A percentile compares a stretch with the other conserved stretches of the same genome.
Conservation (phyloP, 441 rosid species). For the Omphalea diandra region DNA sequence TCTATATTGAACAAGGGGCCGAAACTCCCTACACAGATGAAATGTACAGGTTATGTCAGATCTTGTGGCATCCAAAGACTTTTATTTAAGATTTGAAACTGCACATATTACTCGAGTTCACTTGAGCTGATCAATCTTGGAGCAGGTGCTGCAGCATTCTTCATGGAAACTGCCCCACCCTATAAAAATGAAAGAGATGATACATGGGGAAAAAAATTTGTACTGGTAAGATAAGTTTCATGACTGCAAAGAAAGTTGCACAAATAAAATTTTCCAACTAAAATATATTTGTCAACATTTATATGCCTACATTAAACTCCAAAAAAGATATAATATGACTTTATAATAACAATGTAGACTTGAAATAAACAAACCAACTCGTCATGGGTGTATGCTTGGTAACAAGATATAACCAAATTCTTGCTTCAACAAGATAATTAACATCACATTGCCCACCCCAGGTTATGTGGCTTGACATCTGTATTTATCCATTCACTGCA, state of each 20-base stretch:
- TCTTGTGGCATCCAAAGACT: slow-evolving; percentile 4
- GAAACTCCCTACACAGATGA: slow-evolving; percentile 62
- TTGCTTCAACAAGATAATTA: background rate
- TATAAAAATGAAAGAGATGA: slow-evolving; percentile 24
- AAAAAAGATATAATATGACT: background rate
- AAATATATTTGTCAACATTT: background rate
- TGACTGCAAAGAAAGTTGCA: background rate
- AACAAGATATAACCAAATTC: background rate
- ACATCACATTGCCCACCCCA: background rate
- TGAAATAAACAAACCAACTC: background rate
- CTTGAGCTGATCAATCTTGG: slow-evolving; percentile 86
- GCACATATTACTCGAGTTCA: slow-evolving; percentile 77
- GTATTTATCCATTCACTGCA: background rate
- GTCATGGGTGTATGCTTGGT: background rate
- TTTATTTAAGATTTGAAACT: slow-evolving; percentile 20
- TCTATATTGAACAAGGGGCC: slow-evolving; percentile 70
- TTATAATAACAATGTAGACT: background rate
- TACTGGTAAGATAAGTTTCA: background rate
- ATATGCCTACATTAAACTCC: background rate
- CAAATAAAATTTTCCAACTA: background rate
- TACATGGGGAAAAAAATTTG: background rate
- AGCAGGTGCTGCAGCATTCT: slow-evolving; percentile 57
- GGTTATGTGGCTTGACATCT: background rate
- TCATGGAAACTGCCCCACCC: slow-evolving; percentile 75
- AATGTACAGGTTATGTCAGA: slow-evolving; percentile 15